Evolutionary conservation across 2,329 filamentous ascomycete genomes (phyloP).

Genomic region (Taxawa tesnikishii): DNA sequence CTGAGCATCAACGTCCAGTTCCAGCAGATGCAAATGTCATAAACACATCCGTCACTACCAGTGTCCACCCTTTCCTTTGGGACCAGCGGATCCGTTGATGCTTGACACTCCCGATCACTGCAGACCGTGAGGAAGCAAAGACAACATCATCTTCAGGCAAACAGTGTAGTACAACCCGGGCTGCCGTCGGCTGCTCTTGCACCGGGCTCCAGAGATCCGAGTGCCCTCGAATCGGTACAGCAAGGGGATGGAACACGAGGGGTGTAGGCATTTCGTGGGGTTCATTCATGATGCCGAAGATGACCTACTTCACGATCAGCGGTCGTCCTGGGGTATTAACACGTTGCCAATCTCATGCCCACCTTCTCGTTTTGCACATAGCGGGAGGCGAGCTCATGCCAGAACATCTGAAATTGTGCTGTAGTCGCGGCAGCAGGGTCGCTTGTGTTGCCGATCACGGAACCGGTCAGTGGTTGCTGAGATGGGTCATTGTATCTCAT

Average conservation of each 20-base stretch:
- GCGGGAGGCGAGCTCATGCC: conserved; percentile 12
- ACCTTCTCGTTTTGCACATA: conserved; percentile 9
- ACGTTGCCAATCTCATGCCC: not conserved
- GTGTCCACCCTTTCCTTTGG: no score
- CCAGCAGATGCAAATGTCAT: no score
- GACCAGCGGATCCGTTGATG: not conserved
- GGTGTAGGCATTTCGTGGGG: not conserved
- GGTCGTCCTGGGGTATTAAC: not conserved
- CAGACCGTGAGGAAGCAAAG: not conserved
- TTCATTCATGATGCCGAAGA: not conserved
- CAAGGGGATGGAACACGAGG: not conserved
- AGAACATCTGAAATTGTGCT: conserved; percentile 3
- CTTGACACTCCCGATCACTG: not conserved
- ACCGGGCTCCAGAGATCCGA: not conserved
- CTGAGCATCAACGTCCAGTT: no score
- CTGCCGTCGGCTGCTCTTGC: not conserved
- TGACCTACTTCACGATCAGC: not conserved
- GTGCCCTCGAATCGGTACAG: not conserved
- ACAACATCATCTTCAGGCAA: not conserved
- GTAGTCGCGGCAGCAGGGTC: conserved; percentile 13
- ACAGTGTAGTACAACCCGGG: not conserved
- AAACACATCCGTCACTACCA: no score
- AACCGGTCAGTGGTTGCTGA: conserved; percentile 35
- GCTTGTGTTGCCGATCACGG: conserved; percentile 27
- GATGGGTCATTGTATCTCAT: conserved; percentile 35